Conservation (phyloP, 2,329 filamentous ascomycete genomes). For the Bipolaris cookei region DNA sequence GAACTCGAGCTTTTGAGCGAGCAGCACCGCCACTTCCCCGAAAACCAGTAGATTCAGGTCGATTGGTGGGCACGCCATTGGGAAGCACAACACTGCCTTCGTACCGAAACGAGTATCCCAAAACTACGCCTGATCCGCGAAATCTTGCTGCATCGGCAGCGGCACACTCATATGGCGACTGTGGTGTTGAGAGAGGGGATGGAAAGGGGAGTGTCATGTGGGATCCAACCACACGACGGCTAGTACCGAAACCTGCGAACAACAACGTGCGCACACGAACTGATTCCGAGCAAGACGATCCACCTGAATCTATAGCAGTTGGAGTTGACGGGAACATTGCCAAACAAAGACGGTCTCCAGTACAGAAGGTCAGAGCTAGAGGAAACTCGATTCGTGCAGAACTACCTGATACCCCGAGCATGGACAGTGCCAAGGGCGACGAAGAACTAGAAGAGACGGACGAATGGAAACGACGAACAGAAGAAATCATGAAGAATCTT, state of each 20-base stretch:
- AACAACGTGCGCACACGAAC: constrained; percentile 28
- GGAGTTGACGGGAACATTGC: constrained; percentile 29
- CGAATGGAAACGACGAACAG: constrained; percentile 45
- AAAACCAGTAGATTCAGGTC: constrained; percentile 29
- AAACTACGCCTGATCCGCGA: constrained; percentile 27
- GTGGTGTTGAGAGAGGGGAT: constrained; percentile 24
- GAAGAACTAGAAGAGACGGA: constrained; percentile 38
- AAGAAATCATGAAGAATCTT: constrained; percentile 71
- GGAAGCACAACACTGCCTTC: constrained; percentile 38
- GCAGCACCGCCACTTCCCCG: constrained; percentile 27
- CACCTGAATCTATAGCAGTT: constrained; percentile 27
- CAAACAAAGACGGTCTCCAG: constrained; percentile 29
- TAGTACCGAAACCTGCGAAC: constrained; percentile 15
- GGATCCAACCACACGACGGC: constrained; percentile 22
- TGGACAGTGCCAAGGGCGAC: constrained; percentile 34
- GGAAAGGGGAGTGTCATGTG: constrained; percentile 23
- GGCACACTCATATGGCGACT: constrained; percentile 39
- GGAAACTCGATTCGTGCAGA: constrained; percentile 42
- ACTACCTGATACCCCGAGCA: constrained; percentile 39
- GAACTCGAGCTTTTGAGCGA: constrained; percentile 11
- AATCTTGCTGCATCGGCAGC: constrained; percentile 41
- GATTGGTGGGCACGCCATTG: constrained; percentile 13
- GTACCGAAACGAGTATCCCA: constrained; percentile 60
- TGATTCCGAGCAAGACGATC: constrained; percentile 25
- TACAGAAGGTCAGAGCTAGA: constrained; percentile 37